Percentiles rank a stretch among this genome's conserved stretches.
Conservation (phyloP, 495 filamentous ascomycete genomes). For the Xylaria castorea region DNA sequence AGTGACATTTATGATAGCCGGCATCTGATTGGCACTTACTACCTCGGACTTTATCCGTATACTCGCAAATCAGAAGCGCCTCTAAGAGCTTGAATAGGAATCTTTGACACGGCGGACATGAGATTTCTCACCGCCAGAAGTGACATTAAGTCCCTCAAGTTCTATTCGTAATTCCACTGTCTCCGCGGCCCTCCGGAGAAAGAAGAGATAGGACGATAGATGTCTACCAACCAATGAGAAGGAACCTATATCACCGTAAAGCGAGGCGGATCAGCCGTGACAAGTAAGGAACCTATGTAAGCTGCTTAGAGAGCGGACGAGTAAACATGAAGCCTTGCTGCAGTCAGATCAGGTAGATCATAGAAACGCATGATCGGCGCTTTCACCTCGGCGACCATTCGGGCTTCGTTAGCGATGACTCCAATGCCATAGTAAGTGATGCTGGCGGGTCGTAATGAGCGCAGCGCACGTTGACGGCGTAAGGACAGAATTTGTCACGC, state of each 20-base stretch:
- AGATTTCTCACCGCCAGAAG: background rate
- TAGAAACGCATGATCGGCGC: background rate
- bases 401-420: background rate
- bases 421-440: background rate
- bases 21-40: background rate
- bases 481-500: background rate
- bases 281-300: background rate
- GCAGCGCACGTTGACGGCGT: background rate
- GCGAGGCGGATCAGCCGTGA: background rate
- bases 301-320: background rate
- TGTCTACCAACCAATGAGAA: background rate
- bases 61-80: background rate
- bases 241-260: background rate
- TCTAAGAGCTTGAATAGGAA: background rate
- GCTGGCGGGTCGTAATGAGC: background rate
- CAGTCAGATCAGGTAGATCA: background rate
- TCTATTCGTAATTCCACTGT: background rate
- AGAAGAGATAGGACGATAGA: background rate
- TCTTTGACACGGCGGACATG: background rate
- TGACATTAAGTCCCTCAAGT: too few species aligned
- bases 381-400: background rate
- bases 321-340: background rate
- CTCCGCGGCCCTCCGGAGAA: background rate
- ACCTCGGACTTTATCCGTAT: background rate
- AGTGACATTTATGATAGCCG: background rate